Base-by-base conservation (phyloP, 1,284 basidiomycete genomes). In the Leccinum olivaceoglutinosum region DNA sequence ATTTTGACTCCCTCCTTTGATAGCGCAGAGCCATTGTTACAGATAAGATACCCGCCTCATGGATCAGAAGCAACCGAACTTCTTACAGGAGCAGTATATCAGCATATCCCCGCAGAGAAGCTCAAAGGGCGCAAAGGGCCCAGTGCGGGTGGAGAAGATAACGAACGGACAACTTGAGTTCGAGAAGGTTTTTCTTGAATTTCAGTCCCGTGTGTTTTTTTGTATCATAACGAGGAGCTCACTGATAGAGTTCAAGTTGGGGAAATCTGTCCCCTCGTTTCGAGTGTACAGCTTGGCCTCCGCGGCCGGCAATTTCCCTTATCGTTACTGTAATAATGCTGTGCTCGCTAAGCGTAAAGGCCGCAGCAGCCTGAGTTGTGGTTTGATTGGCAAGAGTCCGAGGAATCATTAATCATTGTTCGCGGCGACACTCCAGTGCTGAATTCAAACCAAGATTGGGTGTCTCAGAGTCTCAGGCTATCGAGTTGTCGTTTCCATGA, bases 1-100 rank as follows among this genome's bases (percentile, higher is more conserved):
- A 64, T 46, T 49, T 32, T 32, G 11, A 25, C 21, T 39, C 0
- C 29, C 44, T 38, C 53, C 49, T 44, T 32, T 57, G 3, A 41
- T 46, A 73, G 71, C 44, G 70, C 63, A 53, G 74, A 75, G 59
- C 46, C 60, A 2, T 60, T 60, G 32, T 56, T 75, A n/a, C 61
- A 64, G 53, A 2, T 55, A 46, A 68, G 71, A 18, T 74, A 73
- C 34, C 71, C 67, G 18, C 71, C 71, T 2, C 57, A 72, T 54
- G 61, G 62, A 4, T 49, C 59, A 32, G 69, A 71, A 18, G 71
- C 67, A 9, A 53, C 65, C 21, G 53, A 66, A 34, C 36, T 36
- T 1, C 64, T 74, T 8, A 63, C 63, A 10, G 54, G 38, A 3
- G 6, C 63, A 0, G 64, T 32, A 6, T 14, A 62, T 51, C 12